Percentiles rank a stretch among this genome's conserved stretches.
Conservation (phyloP, 2,329 filamentous ascomycete genomes). For the Arthrobotrys pseudoclavata region DNA sequence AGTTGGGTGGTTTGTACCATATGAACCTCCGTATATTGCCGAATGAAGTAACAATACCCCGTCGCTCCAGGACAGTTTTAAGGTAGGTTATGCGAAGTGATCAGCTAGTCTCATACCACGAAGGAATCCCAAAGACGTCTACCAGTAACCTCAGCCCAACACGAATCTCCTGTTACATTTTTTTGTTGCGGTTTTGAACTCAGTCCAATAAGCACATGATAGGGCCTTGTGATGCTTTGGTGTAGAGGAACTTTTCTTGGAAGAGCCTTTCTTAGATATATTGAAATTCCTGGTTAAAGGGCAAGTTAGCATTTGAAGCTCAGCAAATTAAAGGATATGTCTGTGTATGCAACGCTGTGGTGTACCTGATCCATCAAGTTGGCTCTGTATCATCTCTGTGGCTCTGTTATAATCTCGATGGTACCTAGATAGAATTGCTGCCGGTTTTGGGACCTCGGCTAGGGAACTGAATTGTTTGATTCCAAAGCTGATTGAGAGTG, state of each 20-base stretch:
- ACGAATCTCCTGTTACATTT: conserved; percentile 18
- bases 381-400: too few species aligned
- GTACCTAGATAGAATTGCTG: too few species aligned
- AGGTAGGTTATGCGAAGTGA: background rate
- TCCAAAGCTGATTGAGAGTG: background rate
- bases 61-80: background rate
- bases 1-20: background rate
- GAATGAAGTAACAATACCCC: background rate
- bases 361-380: too few species aligned
- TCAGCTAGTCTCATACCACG: background rate
- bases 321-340: too few species aligned
- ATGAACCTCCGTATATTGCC: background rate
- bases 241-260: background rate
- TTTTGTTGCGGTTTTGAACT: background rate
- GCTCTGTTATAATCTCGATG: too few species aligned
- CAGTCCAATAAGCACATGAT: background rate
- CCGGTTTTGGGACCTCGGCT: too few species aligned
- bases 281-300: background rate
- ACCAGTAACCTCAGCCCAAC: background rate
- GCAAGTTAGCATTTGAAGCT: background rate
- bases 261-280: background rate
- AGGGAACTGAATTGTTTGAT: background rate
- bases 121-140: background rate
- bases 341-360: too few species aligned
- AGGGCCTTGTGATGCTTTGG: background rate